Conservation (phyloP, 345 rosid genomes). For the Tarenaya hassleriana region DNA sequence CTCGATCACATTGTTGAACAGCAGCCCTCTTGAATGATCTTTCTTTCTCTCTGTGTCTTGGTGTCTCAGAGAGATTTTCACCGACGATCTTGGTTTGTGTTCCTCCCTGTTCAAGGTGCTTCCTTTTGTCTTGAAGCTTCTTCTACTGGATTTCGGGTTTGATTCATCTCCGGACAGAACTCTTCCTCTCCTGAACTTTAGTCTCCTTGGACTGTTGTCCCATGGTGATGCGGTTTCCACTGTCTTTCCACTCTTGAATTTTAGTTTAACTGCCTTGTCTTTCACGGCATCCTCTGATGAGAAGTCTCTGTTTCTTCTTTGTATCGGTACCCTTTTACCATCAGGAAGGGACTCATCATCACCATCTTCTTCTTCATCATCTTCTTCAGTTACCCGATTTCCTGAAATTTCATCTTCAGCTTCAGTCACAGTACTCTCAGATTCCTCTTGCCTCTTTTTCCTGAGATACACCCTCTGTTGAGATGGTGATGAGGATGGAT, state of each 20-base stretch:
- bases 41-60: constrained; percentile 55
- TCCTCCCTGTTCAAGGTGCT: constrained; percentile 14
- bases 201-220: constrained; percentile 51
- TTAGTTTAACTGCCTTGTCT: constrained; percentile 38
- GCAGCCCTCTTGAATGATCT: constrained; percentile 45
- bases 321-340: constrained; percentile 20
- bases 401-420: constrained; percentile 36
- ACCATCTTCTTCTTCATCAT: constrained; percentile 33
- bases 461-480: neutral
- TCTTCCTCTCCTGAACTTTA: constrained; percentile 59
- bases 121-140: constrained; percentile 44
- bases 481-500: constrained; percentile 16
- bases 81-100: constrained; percentile 18
- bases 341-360: constrained; percentile 22
- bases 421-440: constrained; percentile 30
- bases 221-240: constrained; percentile 45
- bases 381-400: too few relatives aligned
- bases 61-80: constrained; percentile 51
- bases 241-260: constrained; percentile 57
- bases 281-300: constrained; percentile 21
- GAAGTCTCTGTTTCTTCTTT: constrained; percentile 24
- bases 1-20: constrained; percentile 86
- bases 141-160: constrained; percentile 29
- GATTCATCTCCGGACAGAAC: constrained; percentile 28
- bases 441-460: constrained; percentile 34